These are phyloP conservation scores for Entophlyctis luteolus DNA, from an alignment of 192 early-diverging fungal genomes.

Conservation along the genomic window DNA sequence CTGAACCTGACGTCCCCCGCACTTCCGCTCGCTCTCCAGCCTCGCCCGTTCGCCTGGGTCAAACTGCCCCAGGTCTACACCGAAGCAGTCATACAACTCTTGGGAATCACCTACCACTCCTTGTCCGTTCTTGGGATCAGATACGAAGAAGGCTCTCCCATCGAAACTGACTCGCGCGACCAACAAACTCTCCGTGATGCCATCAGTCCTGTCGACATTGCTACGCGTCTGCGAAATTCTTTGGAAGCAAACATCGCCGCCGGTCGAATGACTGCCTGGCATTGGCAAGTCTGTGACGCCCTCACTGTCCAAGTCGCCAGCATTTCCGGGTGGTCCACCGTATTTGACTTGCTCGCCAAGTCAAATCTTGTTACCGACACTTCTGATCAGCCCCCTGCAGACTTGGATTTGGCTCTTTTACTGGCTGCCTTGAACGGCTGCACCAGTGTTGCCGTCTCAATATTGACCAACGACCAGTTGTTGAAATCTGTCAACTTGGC, in stretches of 20 bases:
- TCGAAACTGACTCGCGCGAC: background rate
- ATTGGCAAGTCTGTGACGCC: background rate
- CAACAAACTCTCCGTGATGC: background rate
- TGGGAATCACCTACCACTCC: constrained; percentile 2
- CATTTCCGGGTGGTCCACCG: constrained; percentile 9
- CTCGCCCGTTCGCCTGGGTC: background rate
- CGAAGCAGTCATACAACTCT: background rate
- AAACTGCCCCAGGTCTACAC: background rate
- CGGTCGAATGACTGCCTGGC: background rate
- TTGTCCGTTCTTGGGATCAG: background rate
- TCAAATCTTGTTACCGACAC: background rate
- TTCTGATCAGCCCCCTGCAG: background rate
- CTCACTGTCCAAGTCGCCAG: background rate
- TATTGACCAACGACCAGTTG: background rate
- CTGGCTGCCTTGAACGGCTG: constrained; percentile 1
- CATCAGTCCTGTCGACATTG: background rate
- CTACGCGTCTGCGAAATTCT: background rate
- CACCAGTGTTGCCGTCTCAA: background rate
- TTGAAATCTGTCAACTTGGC: background rate
- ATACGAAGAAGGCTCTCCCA: background rate
- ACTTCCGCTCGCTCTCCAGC: background rate
- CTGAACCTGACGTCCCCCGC: background rate
- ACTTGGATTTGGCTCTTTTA: background rate
- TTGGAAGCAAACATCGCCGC: background rate
- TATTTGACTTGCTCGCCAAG: background rate